phyloP scores from a whole-genome alignment of 2,329 filamentous ascomycete species.

The Elsinoe fawcettii region DNA sequence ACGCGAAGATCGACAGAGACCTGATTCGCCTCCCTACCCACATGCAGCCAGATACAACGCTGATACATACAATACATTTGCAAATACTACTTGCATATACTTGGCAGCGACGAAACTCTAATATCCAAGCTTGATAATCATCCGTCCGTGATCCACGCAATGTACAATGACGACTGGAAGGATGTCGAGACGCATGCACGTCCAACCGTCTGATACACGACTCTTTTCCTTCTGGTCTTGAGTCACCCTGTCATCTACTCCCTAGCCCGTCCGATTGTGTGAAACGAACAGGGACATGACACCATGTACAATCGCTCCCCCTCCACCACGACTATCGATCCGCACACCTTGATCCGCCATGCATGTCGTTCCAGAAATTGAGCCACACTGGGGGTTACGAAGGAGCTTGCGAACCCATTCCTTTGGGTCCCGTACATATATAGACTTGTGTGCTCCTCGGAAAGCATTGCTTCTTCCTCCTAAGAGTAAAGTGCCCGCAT shows the following conservation, averaged over 20 bases:
- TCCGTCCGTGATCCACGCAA: neutral
- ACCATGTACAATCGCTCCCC: conserved; percentile 3
- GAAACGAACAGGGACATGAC: conserved; percentile 16
- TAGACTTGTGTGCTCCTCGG: neutral
- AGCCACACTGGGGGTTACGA: conserved; percentile 10
- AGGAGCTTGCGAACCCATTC: conserved; percentile 10
- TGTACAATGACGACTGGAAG: conserved; percentile 9
- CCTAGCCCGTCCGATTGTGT: conserved; percentile 14
- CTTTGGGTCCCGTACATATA: neutral
- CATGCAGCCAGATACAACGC: neutral
- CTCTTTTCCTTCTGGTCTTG: conserved; percentile 6
- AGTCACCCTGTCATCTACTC: conserved; percentile 19
- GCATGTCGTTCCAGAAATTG: conserved; percentile 11
- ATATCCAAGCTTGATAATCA: conserved; percentile 7
- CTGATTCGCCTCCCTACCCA: neutral
- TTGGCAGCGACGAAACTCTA: conserved; percentile 6
- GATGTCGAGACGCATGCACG: neutral
- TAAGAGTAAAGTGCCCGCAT: conserved; percentile 7
- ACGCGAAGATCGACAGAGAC: conserved; percentile 14
- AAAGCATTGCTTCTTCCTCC: neutral
- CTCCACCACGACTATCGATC: conserved; percentile 4
- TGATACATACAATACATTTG: neutral
- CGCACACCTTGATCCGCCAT: conserved; percentile 7
- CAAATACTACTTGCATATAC: neutral
- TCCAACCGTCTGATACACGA: conserved; percentile 1